Evolutionary conservation across 306 rosid species (phyloP), one percentile per base, ranked within the genome.

Genomic region (Styphnolobium japonicum): DNA sequence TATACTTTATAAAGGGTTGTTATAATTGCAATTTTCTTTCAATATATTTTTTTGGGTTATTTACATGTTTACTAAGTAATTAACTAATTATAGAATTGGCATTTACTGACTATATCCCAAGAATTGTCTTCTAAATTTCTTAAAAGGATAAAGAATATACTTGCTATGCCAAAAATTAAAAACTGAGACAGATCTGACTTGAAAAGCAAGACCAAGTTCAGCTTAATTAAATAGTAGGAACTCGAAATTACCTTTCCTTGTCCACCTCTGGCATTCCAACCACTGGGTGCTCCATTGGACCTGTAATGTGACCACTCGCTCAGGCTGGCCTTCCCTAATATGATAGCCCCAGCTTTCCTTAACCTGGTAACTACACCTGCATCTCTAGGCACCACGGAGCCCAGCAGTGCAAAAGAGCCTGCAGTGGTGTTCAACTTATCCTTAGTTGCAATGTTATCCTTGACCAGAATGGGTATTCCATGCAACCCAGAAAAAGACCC

Each of bases 341-440:
- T 87, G 72, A 92, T 65, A 9, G 97, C 97, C 4, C 97, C 97
- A 25, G 88, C 88, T 71, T 77, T 67, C 74, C 95, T 92, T 73
- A 92, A 62, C 88, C 49, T 88, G 2, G 73, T 8, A 48, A 87
- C 91, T 0, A 90, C 95, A 3, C 89, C 92, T 4, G 95, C 92
- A 71, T 92, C 97, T 29, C 88, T 85, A 15, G 91, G 87, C 67
- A 90, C 90, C 14, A 84, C 63, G 2, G 95, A 90, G 2, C 94
- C 92, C 10, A 88, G 80, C 55, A 92, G 58, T 4, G 93, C 91
- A 43, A 45, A 88, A 2, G 97, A 92, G 0, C 95, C 95, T 27
- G 88, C 88, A 3, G 92, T 90, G 6, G 92, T 92, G 69, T 90
- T 92, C 31, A 90, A 2, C 77, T 87, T 87, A 63, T 92, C 97